phyloP scores from a whole-genome alignment of 2,329 filamentous ascomycete genomes.

The Ceratocystis lukuohia region DNA sequence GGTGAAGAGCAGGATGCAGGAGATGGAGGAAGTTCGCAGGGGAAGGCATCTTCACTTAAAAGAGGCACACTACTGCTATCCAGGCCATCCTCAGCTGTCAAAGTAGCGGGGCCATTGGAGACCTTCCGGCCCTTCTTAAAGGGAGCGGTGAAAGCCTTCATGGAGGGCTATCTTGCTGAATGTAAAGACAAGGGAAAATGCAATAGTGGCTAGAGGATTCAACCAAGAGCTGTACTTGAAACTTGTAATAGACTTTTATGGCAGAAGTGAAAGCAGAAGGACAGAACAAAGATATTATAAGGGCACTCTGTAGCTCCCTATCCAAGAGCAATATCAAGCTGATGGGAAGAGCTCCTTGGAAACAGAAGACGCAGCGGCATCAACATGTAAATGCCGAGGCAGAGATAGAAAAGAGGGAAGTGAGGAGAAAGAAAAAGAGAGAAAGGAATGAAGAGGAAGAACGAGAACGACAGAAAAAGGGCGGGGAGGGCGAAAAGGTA shows the following conservation, averaged over 20 bases:
- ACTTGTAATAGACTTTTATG: not conserved
- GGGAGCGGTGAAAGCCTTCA: constrained; percentile 19
- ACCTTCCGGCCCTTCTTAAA: constrained; percentile 18
- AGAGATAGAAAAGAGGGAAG: not conserved
- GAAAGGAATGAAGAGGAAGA: not conserved
- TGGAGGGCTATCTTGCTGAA: not conserved
- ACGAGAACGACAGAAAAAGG: not conserved
- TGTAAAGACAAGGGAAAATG: not conserved
- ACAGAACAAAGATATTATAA: not conserved
- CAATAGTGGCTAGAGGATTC: not conserved
- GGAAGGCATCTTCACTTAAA: not conserved
- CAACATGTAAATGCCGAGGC: not conserved
- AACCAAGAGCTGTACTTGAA: not conserved
- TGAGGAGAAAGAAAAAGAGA: not conserved
- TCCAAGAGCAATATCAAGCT: not conserved
- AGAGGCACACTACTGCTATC: constrained; percentile 14
- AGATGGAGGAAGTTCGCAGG: not conserved
- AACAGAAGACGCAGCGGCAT: not conserved
- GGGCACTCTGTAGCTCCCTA: not conserved
- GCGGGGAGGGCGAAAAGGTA: not conserved
- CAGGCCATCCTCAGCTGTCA: not conserved
- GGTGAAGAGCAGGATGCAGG: constrained; percentile 1
- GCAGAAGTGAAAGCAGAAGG: not conserved
- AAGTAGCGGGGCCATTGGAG: not conserved
- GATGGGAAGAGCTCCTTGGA: not conserved